Conservation (phyloP, 2,329 filamentous ascomycete genomes). For the Monosporascus sp. region DNA sequence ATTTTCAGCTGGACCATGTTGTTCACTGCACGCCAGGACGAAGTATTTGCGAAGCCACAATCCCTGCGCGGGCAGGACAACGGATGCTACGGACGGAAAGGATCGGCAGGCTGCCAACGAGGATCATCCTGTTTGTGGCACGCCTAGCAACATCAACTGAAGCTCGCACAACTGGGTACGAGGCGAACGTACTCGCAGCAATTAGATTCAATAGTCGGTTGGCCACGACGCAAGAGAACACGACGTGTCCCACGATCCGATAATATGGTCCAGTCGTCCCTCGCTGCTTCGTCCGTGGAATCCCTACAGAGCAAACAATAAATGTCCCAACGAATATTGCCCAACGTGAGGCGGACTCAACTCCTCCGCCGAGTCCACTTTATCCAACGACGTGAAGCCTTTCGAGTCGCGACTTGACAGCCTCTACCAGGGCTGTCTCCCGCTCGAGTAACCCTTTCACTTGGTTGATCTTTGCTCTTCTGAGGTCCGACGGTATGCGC, state of each 20-base stretch:
- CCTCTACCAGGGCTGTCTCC: constrained; percentile 64
- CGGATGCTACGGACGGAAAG: background rate
- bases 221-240: background rate
- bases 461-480: constrained; percentile 58
- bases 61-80: background rate
- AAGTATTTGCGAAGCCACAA: background rate
- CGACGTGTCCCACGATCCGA: background rate
- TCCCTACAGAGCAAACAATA: constrained; percentile 7
- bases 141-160: background rate
- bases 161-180: background rate
- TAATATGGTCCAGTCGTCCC: background rate
- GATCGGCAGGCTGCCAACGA: background rate
- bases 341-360: constrained; percentile 7
- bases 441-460: constrained; percentile 59
- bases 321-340: constrained; percentile 11
- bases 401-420: constrained; percentile 57
- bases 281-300: background rate
- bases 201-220: background rate
- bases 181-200: background rate
- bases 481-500: constrained; percentile 54
- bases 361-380: constrained; percentile 3
- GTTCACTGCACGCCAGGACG: background rate
- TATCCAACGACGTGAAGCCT: constrained; percentile 38
- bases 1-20: background rate
- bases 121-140: background rate